These are phyloP conservation scores for Helichrysum umbraculigerum DNA, from an alignment of 129 eudicot species.

Conservation along the genomic window DNA sequence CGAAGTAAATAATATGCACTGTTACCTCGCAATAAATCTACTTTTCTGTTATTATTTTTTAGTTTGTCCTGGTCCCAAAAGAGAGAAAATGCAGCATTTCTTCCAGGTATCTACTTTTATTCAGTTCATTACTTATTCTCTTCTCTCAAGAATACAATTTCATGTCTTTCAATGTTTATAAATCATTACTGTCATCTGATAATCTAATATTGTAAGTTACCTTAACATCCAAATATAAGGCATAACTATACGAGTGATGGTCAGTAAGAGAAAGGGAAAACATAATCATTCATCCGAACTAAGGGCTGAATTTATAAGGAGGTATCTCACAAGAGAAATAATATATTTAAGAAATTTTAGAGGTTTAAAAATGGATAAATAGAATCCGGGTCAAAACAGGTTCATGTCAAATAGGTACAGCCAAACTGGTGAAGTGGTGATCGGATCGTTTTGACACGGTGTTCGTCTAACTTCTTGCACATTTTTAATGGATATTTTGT, in stretches of 20 bases:
- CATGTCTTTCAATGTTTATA: not conserved
- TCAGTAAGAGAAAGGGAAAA: not conserved
- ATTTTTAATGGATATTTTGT: too few species aligned
- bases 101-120: slow-evolving; percentile 54
- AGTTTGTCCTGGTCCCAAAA: slow-evolving; percentile 80
- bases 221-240: not conserved
- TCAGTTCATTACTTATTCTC: not conserved
- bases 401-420: not conserved
- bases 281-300: not conserved
- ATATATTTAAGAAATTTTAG: too few species aligned
- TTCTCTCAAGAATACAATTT: not conserved
- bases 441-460: not conserved
- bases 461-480: not conserved
- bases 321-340: not conserved
- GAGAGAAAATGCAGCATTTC: slow-evolving; percentile 55
- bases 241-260: not conserved
- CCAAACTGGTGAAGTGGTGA: not conserved
- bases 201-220: not conserved
- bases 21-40: not conserved
- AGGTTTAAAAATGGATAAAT: not conserved
- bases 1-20: not conserved
- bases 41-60: slow-evolving; percentile 20
- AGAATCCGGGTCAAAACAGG: not conserved
- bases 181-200: not conserved
- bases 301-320: not conserved